Evolutionary conservation across 306 rosid genomes (phyloP), one percentile per base, ranked within the genome.

Genomic region (Castanopsis chinensis): DNA sequence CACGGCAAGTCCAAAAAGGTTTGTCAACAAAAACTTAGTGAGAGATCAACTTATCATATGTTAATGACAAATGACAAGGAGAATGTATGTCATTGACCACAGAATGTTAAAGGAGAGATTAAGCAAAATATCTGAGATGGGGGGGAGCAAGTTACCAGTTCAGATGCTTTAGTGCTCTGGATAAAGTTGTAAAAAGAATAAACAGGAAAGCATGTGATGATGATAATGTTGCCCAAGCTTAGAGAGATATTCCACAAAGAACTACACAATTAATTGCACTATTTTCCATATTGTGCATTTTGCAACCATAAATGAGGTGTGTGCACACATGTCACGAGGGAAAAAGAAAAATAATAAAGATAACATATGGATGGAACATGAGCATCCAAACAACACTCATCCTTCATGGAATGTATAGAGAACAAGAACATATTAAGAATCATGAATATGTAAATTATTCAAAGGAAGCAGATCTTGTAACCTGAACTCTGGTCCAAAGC

Each of bases 401-500:
- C 37, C 28, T 23, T 23, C 25, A 23, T 23, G 33, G 67, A 59
- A 23, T 11, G 67, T 59, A 59, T 21, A 59, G 67, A 67, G 52
- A 35, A 67, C 27, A 33, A 19, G 15, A 33, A 32, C 27, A 35
- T 35, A 18, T 19, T 18, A 21, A 32, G 69, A 79, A 59, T 30
- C 28, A 56, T 27, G 15, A 73, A 78, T 41, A n/a, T 21, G 11
- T n/a, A 73, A 71, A 43, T 41, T 10, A 19, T 61, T 60, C 43
- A 30, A 59, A 74, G 51, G 15, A 23, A 14, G 56, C n/a, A 49
- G 77, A 56, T 76, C 54, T 71, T 59, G 41, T 72, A 81, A 95
- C 99, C 99, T 95, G 98, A 86, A 92, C 95, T 90, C 97, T 87
- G 81, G 97, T 89, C 99, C 99, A 95, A 77, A 95, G 94, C 81